These are phyloP conservation scores for Takakia lepidozioides DNA, from an alignment of 225 moss, liverwort and hornwort genomes.

Conservation along the genomic window DNA sequence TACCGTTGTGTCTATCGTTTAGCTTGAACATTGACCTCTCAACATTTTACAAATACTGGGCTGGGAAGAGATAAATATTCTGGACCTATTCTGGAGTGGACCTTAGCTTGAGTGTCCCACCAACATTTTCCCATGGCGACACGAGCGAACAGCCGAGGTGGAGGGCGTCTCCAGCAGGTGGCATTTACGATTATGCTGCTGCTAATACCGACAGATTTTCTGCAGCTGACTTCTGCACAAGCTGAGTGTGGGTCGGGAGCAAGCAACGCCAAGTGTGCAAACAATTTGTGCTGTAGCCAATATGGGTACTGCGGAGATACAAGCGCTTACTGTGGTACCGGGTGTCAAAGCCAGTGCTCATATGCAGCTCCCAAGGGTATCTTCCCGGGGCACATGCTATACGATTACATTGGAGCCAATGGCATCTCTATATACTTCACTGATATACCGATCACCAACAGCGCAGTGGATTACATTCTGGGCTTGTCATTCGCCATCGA, in stretches of 20 bases:
- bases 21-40: too few relatives aligned
- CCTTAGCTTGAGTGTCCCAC: too few relatives aligned
- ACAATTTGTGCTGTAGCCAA: constrained; percentile 43
- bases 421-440: constrained; percentile 5
- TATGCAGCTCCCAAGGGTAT: constrained; percentile 14
- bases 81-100: too few relatives aligned
- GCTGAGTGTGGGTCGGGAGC: constrained; percentile 23
- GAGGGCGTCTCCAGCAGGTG: not conserved
- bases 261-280: constrained; percentile 15
- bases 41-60: too few relatives aligned
- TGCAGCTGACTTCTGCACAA: constrained; percentile 6
- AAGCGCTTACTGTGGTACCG: constrained; percentile 26
- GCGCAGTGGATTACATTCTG: constrained; percentile 2
- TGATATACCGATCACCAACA: constrained; percentile 8
- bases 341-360: constrained; percentile 44
- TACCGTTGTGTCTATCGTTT: too few relatives aligned
- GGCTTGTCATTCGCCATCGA: constrained; percentile 19
- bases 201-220: not conserved
- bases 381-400: constrained; percentile 7
- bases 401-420: constrained; percentile 12
- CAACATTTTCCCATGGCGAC: too few relatives aligned
- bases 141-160: not conserved
- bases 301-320: constrained; percentile 27
- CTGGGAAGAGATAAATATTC: too few relatives aligned
- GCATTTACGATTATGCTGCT: constrained; percentile 5